Conservation (phyloP, 441 rosid genomes). For the Adansonia madagascariensis region DNA sequence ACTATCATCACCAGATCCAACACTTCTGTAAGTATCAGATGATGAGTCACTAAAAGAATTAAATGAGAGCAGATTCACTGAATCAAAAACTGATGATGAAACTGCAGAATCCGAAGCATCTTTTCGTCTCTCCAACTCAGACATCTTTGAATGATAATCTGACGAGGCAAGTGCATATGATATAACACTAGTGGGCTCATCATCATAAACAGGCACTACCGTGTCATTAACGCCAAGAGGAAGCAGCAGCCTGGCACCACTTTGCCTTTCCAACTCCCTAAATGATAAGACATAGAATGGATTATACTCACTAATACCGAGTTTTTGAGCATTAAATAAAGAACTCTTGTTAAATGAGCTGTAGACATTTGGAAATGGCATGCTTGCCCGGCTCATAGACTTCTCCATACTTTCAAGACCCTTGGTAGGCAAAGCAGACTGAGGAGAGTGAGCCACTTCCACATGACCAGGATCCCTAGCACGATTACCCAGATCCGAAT, state of each 20-base stretch:
- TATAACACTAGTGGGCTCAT: slow-evolving; percentile 69
- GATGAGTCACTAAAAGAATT: slow-evolving; percentile 53
- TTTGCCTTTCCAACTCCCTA: slow-evolving; percentile 51
- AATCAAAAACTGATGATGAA: slow-evolving; percentile 54
- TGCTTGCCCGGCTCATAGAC: slow-evolving; percentile 41
- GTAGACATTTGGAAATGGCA: slow-evolving; percentile 53
- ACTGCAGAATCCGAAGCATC: slow-evolving; percentile 52
- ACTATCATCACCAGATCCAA: slow-evolving; percentile 56
- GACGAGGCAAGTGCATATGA: slow-evolving; percentile 60
- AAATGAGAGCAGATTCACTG: slow-evolving; percentile 50
- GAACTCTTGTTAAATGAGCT: slow-evolving; percentile 49
- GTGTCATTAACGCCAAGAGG: slow-evolving; percentile 57
- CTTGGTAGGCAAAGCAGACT: slow-evolving; percentile 35
- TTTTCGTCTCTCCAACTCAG: slow-evolving; percentile 63
- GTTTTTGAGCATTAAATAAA: slow-evolving; percentile 49
- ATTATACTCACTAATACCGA: slow-evolving; percentile 48
- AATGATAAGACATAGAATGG: slow-evolving; percentile 53
- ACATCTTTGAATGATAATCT: slow-evolving; percentile 51
- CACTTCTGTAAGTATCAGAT: slow-evolving; percentile 55
- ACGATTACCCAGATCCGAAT: slow-evolving; percentile 30
- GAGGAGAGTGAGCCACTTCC: slow-evolving; percentile 35
- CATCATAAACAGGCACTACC: slow-evolving; percentile 63
- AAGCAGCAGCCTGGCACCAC: slow-evolving; percentile 62
- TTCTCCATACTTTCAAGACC: slow-evolving; percentile 41
- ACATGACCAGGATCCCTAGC: slow-evolving; percentile 31